A percentile compares a stretch with the other conserved stretches of the same genome.
phyloP scores from a whole-genome alignment of 345 rosid genomes.

The Adansonia digitata region DNA sequence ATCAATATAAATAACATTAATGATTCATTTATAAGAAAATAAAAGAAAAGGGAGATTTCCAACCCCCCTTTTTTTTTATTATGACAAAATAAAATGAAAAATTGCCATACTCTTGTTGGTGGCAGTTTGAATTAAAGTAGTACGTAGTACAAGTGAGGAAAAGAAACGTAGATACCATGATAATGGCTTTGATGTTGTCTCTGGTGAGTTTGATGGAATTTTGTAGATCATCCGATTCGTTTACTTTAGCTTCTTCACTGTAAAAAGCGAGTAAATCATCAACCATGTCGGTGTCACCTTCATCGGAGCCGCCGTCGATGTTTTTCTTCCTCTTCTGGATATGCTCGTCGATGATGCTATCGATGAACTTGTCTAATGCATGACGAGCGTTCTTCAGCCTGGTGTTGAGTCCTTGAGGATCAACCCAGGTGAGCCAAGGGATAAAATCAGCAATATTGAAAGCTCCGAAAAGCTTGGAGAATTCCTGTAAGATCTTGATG shows the following conservation, averaged over 20 bases:
- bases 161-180: constrained; percentile 55
- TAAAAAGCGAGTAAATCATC: constrained; percentile 79
- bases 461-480: constrained; percentile 89
- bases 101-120: background rate
- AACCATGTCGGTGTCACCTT: constrained; percentile 63
- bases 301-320: constrained; percentile 11
- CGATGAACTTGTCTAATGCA: constrained; percentile 67
- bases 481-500: constrained; percentile 75
- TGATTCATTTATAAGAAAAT: too few species aligned
- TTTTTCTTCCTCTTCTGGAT: constrained; percentile 33
- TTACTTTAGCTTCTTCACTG: constrained; percentile 54
- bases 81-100: background rate
- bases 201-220: constrained; percentile 60
- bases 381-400: constrained; percentile 61
- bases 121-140: background rate
- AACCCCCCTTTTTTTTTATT: too few species aligned
- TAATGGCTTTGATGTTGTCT: constrained; percentile 83
- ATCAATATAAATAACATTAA: too few species aligned
- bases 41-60: too few species aligned
- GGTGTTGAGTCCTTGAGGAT: constrained; percentile 59
- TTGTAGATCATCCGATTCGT: constrained; percentile 48
- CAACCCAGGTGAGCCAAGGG: constrained; percentile 59
- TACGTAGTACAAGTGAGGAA: too few species aligned
- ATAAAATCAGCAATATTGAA: constrained; percentile 83
- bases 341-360: constrained; percentile 68